Conservation (phyloP, 2,329 filamentous ascomycete species). For the Pseudocercospora eumusae region DNA sequence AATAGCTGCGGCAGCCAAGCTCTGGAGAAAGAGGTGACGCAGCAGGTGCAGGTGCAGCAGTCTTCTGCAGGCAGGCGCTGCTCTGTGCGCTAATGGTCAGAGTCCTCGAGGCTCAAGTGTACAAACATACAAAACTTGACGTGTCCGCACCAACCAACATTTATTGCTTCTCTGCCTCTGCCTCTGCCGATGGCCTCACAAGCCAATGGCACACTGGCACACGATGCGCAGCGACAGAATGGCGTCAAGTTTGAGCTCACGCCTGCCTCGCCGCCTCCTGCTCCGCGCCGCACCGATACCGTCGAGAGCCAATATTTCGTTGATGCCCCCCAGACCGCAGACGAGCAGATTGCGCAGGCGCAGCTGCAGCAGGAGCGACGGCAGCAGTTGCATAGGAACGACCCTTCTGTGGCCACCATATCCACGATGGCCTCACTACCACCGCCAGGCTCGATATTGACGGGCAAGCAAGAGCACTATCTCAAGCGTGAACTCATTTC, state of each 20-base stretch:
- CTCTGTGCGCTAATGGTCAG: neutral
- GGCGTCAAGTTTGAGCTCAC: conserved; percentile 18
- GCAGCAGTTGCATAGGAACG: conserved; percentile 29
- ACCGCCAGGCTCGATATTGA: conserved; percentile 66
- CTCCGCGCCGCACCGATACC: conserved; percentile 31
- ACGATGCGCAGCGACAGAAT: conserved; percentile 7
- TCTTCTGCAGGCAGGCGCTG: neutral
- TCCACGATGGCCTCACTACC: conserved; percentile 50
- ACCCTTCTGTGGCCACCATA: conserved; percentile 32
- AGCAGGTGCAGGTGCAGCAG: neutral
- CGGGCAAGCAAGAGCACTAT: conserved; percentile 98
- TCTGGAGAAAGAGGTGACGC: conserved; percentile 1
- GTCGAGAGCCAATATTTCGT: conserved; percentile 36
- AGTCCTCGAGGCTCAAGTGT: neutral
- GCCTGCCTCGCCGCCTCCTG: conserved; percentile 20
- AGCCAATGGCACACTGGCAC: conserved; percentile 13
- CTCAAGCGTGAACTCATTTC: conserved; percentile 93
- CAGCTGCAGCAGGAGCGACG: conserved; percentile 25
- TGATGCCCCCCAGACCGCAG: conserved; percentile 33
- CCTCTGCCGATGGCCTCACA: conserved; percentile 10
- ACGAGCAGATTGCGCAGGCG: conserved; percentile 24
- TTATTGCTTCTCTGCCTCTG: neutral
- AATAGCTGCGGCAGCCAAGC: neutral
- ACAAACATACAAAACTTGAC: neutral
- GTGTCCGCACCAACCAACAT: neutral